Percentiles rank a stretch among this genome's conserved stretches.
Evolutionary conservation across 805 yeast genomes (phyloP).

Genomic region (Candida nemodendra): DNA sequence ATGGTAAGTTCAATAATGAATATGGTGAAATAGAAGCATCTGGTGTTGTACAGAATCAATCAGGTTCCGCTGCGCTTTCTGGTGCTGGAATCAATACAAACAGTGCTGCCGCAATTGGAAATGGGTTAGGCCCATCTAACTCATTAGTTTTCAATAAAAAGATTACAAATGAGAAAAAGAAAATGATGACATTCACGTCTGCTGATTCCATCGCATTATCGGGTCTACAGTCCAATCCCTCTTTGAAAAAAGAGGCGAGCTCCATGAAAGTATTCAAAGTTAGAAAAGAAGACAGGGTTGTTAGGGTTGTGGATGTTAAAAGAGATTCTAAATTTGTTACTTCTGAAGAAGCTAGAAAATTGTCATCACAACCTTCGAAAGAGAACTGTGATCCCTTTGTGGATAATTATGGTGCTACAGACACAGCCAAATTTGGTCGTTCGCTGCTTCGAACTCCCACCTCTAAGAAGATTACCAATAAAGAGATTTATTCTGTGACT

Average conservation of each 20-base stretch:
- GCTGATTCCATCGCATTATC: constrained; percentile 4
- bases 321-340: constrained; percentile 20
- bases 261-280: constrained; percentile 19
- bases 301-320: constrained; percentile 19
- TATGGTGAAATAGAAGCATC: constrained; percentile 62
- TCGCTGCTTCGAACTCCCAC: neutral
- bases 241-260: constrained; percentile 5
- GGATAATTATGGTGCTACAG: neutral
- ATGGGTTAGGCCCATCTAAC: constrained; percentile 61
- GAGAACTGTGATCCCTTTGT: constrained; percentile 6
- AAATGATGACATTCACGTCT: constrained; percentile 32
- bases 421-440: constrained; percentile 7
- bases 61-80: constrained; percentile 31
- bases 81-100: constrained; percentile 10
- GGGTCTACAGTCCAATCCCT: neutral
- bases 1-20: constrained; percentile 31
- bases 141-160: constrained; percentile 56
- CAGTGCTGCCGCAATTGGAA: constrained; percentile 38
- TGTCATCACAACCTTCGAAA: constrained; percentile 13
- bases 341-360: constrained; percentile 20
- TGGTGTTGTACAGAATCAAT: constrained; percentile 44
- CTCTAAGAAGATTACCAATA: neutral
- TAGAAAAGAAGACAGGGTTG: constrained; percentile 23
- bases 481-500: neutral
- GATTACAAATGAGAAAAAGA: constrained; percentile 41